Percentiles rank a stretch among this genome's conserved stretches.
phyloP scores from a whole-genome alignment of 1,284 basidiomycete species.

The Exsudoporus floridanus region DNA sequence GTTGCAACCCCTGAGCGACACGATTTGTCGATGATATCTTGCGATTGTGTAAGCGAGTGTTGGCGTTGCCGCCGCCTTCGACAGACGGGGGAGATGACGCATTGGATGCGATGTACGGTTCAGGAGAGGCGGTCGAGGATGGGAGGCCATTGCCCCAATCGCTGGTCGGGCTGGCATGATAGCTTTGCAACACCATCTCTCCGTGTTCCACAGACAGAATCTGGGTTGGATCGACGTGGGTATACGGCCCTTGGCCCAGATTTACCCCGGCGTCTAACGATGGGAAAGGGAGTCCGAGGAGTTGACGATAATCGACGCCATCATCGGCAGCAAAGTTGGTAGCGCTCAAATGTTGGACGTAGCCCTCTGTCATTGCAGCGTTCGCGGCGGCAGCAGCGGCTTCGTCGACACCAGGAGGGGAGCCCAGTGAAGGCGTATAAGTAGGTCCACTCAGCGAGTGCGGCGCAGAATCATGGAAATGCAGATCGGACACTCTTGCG shows the following conservation, averaged over 20 bases:
- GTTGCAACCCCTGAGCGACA: slow-evolving; percentile 49
- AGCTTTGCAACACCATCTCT: slow-evolving; percentile 47
- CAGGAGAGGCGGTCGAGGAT: slow-evolving; percentile 74
- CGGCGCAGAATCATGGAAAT: slow-evolving; percentile 39
- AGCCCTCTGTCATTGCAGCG: slow-evolving; percentile 65
- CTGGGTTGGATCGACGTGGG: slow-evolving; percentile 86
- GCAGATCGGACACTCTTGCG: slow-evolving; percentile 28
- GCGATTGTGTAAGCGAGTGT: slow-evolving; percentile 37
- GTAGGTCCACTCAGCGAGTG: slow-evolving; percentile 36
- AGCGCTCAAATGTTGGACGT: slow-evolving; percentile 55
- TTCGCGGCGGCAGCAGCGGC: slow-evolving; percentile 64
- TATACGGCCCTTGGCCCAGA: slow-evolving; percentile 57
- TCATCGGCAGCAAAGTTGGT: slow-evolving; percentile 55
- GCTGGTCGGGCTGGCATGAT: slow-evolving; percentile 77
- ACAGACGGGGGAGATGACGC: slow-evolving; percentile 69
- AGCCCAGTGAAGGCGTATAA: slow-evolving; percentile 43
- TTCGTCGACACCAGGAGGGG: slow-evolving; percentile 41
- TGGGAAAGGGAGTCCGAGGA: slow-evolving; percentile 64
- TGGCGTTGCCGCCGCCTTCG: slow-evolving; percentile 45
- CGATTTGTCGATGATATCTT: slow-evolving; percentile 65
- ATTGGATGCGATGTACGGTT: slow-evolving; percentile 64
- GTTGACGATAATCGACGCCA: slow-evolving; percentile 56
- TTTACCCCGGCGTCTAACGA: slow-evolving; percentile 43
- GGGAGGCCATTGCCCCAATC: slow-evolving; percentile 73
- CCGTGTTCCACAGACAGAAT: slow-evolving; percentile 59